Base-by-base conservation (phyloP, 1,139 yeast species). In the Protomyces pachydermus region DNA sequence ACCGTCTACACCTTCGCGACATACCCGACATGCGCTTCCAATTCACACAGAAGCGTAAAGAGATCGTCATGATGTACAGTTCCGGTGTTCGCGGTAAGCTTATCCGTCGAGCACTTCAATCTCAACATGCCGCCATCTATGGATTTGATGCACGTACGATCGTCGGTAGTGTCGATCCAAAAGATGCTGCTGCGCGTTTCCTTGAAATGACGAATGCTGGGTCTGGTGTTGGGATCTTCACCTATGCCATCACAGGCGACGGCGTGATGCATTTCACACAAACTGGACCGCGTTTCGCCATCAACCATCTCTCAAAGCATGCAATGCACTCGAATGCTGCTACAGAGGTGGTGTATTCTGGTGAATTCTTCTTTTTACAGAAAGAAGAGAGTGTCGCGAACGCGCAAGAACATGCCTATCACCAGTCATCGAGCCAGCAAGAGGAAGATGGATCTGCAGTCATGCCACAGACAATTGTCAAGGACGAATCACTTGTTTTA, bases 291-390 rank as follows among this genome's bases (percentile, higher is more conserved):
- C 60, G 50, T 25, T 61, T 55, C 18, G 53, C 60, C 35, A 61
- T 61, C 56, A 55, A 61, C 14, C 61, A 61, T 48, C 38, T 61
- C 5, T 52, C 58, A 20, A 61, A 61, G 32, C 65, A 61, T 46
- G 56, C 61, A 4, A 61, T 61, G 65, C 65, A 61, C 25, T 53
- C 56, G 14, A 60, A 61, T 20, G 61, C 61, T 14, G 65, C 65
- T 5, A 54, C 52, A 16, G 65, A 55, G 42, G 65, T 61, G n/a
- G 60, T 55, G 14, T 61, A 51, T 25, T 54, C 65, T 4, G 65
- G 65, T 10, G 65, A 61, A 32, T 55, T 61, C 61, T 61, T 61
- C 50, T 60, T 60, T 37, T 37, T 42, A 6, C 48, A 28, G 16
- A 60, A 60, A 12, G 55, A 46, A 8, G 60, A 54, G n/a, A 55